Percentiles rank a stretch among this genome's conserved stretches.
These are phyloP conservation scores for Backusella macrospora DNA, from an alignment of 192 early-diverging fungal species.

Conservation along the genomic window DNA sequence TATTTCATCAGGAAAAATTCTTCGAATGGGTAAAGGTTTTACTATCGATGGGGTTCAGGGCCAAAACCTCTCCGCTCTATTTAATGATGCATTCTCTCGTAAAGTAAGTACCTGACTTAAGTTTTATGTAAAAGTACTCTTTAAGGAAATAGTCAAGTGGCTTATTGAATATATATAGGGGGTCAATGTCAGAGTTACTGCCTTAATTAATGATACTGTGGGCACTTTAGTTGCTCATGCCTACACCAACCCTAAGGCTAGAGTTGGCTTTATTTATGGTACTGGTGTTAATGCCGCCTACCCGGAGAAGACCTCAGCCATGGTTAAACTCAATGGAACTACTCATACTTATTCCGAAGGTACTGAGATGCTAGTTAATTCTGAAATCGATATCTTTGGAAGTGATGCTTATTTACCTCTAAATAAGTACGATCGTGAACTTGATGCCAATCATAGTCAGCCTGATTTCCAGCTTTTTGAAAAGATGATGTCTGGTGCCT, in stretches of 20 bases:
- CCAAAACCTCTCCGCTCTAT: slow-evolving; percentile 78
- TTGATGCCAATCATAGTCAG: slow-evolving; percentile 80
- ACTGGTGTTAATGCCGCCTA: slow-evolving; percentile 97
- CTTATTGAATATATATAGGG: slow-evolving; percentile 31
- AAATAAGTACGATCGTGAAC: slow-evolving; percentile 81
- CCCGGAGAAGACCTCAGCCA: slow-evolving; percentile 74
- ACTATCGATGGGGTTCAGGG: slow-evolving; percentile 72
- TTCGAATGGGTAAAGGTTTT: slow-evolving; percentile 87
- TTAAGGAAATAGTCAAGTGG: slow-evolving; percentile 50
- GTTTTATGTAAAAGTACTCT: slow-evolving; percentile 49
- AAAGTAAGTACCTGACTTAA: slow-evolving; percentile 40
- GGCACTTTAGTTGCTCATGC: slow-evolving; percentile 89
- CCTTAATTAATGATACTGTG: slow-evolving; percentile 96
- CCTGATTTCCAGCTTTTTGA: slow-evolving; percentile 90
- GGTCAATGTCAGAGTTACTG: slow-evolving; percentile 76
- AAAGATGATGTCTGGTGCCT: slow-evolving; percentile 95
- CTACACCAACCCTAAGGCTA: slow-evolving; percentile 76
- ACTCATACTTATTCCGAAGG: slow-evolving; percentile 50
- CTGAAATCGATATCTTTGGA: slow-evolving; percentile 90
- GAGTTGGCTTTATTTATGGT: slow-evolving; percentile 88
- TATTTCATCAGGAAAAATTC: slow-evolving; percentile 47
- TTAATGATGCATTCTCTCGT: slow-evolving; percentile 76
- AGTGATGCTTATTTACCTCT: slow-evolving; percentile 77
- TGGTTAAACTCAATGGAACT: slow-evolving; percentile 68
- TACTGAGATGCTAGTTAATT: slow-evolving; percentile 89